Base-by-base conservation (phyloP, 225 moss, liverwort and hornwort species). In the Lunularia cruciata region DNA sequence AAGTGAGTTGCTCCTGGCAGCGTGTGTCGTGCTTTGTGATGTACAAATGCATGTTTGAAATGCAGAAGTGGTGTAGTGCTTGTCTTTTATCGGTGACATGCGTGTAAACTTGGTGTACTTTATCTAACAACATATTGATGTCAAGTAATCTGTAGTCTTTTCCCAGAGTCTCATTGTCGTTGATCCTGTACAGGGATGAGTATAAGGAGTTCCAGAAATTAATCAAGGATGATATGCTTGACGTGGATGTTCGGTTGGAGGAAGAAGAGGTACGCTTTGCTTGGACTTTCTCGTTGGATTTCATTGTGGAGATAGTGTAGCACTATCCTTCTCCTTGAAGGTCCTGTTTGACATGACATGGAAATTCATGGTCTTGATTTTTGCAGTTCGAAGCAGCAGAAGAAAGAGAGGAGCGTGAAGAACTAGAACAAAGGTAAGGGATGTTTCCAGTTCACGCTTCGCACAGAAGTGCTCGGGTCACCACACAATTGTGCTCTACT, bases 131-230 rank as follows among this genome's bases (percentile, higher is more conserved):
- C n/a, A n/a, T n/a, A n/a, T 43, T 43, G 43, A 7, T 43, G 7
- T 43, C 43, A 7, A n/a, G n/a, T n/a, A n/a, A n/a, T n/a, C n/a
- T n/a, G n/a, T n/a, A n/a, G n/a, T n/a, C n/a, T n/a, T n/a, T n/a
- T n/a, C n/a, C n/a, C n/a, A n/a, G n/a, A n/a, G n/a, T n/a, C n/a
- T n/a, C n/a, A n/a, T n/a, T n/a, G n/a, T n/a, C n/a, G n/a, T n/a
- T n/a, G n/a, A n/a, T n/a, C n/a, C 57, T 67, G 32, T 77, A 68
- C 67, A 85, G 87, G 73, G 90, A 96, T 72, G 96, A 96, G 52
- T 96, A 88, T 47, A 85, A 86, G 71, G 92, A 92, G 57, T 96
- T 98, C 71, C 81, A 91, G 52, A 98, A 98, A 75, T 82, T 85
- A 37, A 98, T 98, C 51, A 83, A 86, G 77, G 87, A 85, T 62